Evolutionary conservation across 2,329 filamentous ascomycete species (phyloP).

Genomic region (Juglanconis juglandina): DNA sequence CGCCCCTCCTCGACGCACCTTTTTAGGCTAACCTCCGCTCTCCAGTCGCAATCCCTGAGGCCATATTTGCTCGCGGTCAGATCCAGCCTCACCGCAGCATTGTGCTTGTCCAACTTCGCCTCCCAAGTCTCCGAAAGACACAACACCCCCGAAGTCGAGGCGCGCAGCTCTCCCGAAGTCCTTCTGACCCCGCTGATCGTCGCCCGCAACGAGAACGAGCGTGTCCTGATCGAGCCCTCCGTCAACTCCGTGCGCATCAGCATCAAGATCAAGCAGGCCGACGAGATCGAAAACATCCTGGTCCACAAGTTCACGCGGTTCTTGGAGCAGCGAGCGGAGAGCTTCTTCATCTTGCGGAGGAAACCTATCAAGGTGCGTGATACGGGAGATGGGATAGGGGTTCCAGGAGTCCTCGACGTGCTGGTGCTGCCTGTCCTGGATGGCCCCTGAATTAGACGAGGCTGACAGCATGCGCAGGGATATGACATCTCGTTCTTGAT

Average conservation of each 20-base stretch:
- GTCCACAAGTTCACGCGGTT: constrained; percentile 99
- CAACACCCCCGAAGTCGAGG: constrained; percentile 97
- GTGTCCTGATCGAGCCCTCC: constrained; percentile 91
- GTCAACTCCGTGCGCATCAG: constrained; percentile 96
- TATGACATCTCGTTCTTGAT: constrained; percentile 99
- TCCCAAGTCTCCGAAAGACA: constrained; percentile 95
- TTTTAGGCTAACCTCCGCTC: constrained; percentile 22
- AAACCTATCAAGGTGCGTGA: constrained; percentile 83
- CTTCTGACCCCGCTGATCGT: constrained; percentile 87
- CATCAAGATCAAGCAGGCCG: constrained; percentile 99
- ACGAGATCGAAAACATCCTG: constrained; percentile 96
- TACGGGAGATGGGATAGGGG: background rate
- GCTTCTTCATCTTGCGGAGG: constrained; percentile 91
- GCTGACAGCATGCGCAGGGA: constrained; percentile 52
- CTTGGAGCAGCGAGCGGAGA: constrained; percentile 91
- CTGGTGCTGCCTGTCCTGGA: background rate
- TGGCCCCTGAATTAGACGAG: background rate
- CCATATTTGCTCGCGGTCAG: constrained; percentile 96
- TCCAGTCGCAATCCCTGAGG: constrained; percentile 88
- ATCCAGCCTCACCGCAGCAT: constrained; percentile 86
- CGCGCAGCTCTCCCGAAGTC: constrained; percentile 86
- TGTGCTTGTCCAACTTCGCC: constrained; percentile 94
- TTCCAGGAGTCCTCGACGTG: background rate
- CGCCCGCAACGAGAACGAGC: constrained; percentile 94
- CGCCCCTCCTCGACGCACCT: too few species aligned